These are phyloP conservation scores for Yamadazyma blattariae DNA, from an alignment of 1,139 yeast genomes.

Conservation along the genomic window DNA sequence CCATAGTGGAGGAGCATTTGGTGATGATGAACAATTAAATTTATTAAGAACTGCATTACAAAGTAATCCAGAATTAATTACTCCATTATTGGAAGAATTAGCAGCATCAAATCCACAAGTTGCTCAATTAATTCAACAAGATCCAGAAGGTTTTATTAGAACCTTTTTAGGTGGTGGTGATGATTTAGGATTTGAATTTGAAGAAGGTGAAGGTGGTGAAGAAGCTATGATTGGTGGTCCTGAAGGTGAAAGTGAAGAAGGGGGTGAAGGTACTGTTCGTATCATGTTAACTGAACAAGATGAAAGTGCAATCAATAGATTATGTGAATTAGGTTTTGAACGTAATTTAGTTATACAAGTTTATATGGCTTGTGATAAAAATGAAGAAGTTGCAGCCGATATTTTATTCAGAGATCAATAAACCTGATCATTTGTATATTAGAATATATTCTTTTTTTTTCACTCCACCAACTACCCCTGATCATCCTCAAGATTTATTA, in stretches of 20 bases:
- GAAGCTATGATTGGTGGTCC: constrained; percentile 30
- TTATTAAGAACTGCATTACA: constrained; percentile 77
- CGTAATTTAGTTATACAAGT: constrained; percentile 87
- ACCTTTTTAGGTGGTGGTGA: constrained; percentile 62
- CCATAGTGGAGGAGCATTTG: constrained; percentile 22
- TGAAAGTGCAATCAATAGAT: constrained; percentile 79
- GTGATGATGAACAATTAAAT: constrained; percentile 55
- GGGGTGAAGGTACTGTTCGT: constrained; percentile 43
- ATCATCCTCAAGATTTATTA: no score
- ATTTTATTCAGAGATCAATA: constrained; percentile 60
- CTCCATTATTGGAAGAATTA: constrained; percentile 77
- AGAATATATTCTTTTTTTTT: constrained; percentile 3
- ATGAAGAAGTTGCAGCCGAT: constrained; percentile 96
- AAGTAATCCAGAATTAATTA: constrained; percentile 86
- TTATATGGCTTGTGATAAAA: constrained; percentile 96
- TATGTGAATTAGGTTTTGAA: constrained; percentile 91
- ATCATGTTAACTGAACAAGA: constrained; percentile 78
- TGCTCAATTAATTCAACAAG: constrained; percentile 75
- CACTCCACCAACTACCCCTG: not conserved
- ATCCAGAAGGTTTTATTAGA: constrained; percentile 83
- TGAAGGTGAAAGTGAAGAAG: constrained; percentile 21
- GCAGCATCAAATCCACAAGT: constrained; percentile 84
- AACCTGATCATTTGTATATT: constrained; percentile 10
- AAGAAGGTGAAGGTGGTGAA: constrained; percentile 23
- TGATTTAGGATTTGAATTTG: constrained; percentile 41